phyloP scores from a whole-genome alignment of 352 stramenopile species.

The Hyaloperonospora arabidopsidis region DNA sequence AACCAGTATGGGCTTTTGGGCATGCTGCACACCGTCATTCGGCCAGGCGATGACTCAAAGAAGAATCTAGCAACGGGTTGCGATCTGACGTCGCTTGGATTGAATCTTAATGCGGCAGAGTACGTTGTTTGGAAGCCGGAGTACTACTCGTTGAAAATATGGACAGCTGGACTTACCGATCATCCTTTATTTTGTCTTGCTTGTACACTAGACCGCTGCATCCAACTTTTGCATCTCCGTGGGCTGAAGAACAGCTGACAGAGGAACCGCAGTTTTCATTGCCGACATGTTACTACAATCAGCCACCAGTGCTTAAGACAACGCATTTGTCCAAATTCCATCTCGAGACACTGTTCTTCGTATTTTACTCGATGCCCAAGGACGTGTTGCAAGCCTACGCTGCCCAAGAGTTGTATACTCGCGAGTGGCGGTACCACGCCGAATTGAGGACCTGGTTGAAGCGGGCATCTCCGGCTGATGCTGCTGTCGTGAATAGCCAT shows the following conservation, averaged over 20 bases:
- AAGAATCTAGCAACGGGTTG: conserved; percentile 73
- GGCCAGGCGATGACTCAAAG: conserved; percentile 54
- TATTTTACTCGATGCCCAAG: conserved; percentile 98
- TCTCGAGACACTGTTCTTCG: conserved; percentile 98
- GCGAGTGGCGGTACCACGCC: conserved; percentile 96
- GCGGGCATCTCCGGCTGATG: conserved; percentile 52
- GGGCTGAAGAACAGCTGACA: conserved; percentile 58
- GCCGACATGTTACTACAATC: conserved; percentile 86
- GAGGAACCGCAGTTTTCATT: conserved; percentile 81
- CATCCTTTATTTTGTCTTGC: background rate
- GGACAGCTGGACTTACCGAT: background rate
- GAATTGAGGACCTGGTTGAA: conserved; percentile 98
- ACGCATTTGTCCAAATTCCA: conserved; percentile 97
- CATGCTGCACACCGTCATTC: conserved; percentile 76
- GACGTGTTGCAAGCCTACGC: conserved; percentile 92
- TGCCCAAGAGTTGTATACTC: conserved; percentile 85
- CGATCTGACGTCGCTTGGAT: conserved; percentile 71
- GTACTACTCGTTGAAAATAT: background rate
- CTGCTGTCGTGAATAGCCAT: conserved; percentile 42
- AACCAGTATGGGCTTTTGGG: conserved; percentile 75
- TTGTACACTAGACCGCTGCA: conserved; percentile 51
- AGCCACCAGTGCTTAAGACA: conserved; percentile 95
- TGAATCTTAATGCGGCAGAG: conserved; percentile 83
- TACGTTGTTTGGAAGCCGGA: conserved; percentile 22
- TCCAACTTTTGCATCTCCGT: conserved; percentile 76